Percentiles rank a stretch among this genome's conserved stretches.
phyloP scores from a whole-genome alignment of 2,329 filamentous ascomycete species.

The Trichoderma polysporum region DNA sequence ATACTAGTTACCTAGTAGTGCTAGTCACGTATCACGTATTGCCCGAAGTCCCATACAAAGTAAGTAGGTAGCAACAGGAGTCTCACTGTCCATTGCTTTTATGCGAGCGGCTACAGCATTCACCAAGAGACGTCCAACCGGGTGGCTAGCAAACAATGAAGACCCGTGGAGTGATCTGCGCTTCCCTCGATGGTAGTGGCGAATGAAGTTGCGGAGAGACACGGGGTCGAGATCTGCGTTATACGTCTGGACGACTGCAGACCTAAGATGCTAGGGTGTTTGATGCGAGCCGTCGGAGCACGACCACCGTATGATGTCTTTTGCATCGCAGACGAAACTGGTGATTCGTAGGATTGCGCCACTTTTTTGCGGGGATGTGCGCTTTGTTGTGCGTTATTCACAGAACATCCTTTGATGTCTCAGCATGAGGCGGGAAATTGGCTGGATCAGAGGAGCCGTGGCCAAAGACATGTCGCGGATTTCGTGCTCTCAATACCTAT shows the following conservation, averaged over 20 bases:
- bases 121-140: too few relatives aligned
- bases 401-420: not conserved
- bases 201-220: constrained; percentile 2
- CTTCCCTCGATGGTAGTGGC: not conserved
- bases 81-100: not conserved
- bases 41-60: not conserved
- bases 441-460: not conserved
- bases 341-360: constrained; percentile 6
- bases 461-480: not conserved
- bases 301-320: constrained; percentile 1
- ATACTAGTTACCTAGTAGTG: not conserved
- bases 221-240: constrained; percentile 1
- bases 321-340: not conserved
- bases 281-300: not conserved
- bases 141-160: not conserved
- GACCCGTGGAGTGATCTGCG: constrained; percentile 1
- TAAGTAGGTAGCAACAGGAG: not conserved
- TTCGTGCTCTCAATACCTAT: not conserved
- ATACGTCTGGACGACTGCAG: not conserved
- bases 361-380: constrained; percentile 8
- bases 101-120: not conserved
- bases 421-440: not conserved
- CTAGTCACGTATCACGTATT: not conserved
- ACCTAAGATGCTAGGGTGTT: not conserved
- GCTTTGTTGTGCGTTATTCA: not conserved